Evolutionary conservation across 2,329 filamentous ascomycete species (phyloP), one percentile per base, ranked within the genome.

Genomic region (Penicillium paneum): DNA sequence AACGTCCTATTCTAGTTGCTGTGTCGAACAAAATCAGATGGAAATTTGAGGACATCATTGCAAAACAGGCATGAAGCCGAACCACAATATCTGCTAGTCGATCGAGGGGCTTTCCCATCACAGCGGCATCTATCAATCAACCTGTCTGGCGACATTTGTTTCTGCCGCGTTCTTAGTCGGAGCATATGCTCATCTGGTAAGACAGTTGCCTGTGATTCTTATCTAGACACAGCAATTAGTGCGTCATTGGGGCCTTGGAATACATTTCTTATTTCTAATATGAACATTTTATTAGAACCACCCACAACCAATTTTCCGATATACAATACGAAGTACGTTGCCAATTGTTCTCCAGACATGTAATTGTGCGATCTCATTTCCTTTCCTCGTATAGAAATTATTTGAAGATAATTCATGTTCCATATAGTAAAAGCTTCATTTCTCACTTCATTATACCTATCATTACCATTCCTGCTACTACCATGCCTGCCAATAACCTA

Each of bases 1-100:
- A 41, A 29, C 46, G 15, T 29, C 46, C 46, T 41, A 41, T 29
- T 49, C 13, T 3, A 40, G 46, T n/a, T 17, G 6, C 15, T 31
- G 10, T 8, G 2, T 8, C 17, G 0, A n/a, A 26, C 1, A 10
- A 21, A 3, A 8, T 21, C 5, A 19, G 8, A 12, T 19, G 13
- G 11, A 48, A 15, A 15, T n/a, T 0, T 11, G 15, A 19, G 15
- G 2, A 1, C 1, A 0, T 11, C 11, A 12, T 43, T 11, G 7
- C 5, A 43, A 8, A 19, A 6, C 12, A 5, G 7, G 11, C 15
- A 21, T n/a, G 8, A 28, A 12, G 5, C 0, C 7, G 19, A 8
- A 17, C n/a, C 3, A 13, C 39, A 17, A 26, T 50, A 8, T 28
- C n/a, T 12, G 5, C 7, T 12, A 3, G 8, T 13, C 17, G 13